Percentiles rank a stretch among this genome's conserved stretches.
These are phyloP conservation scores for Trichoderma citrinoviride DNA, from an alignment of 2,329 filamentous ascomycete species.

Conservation along the genomic window DNA sequence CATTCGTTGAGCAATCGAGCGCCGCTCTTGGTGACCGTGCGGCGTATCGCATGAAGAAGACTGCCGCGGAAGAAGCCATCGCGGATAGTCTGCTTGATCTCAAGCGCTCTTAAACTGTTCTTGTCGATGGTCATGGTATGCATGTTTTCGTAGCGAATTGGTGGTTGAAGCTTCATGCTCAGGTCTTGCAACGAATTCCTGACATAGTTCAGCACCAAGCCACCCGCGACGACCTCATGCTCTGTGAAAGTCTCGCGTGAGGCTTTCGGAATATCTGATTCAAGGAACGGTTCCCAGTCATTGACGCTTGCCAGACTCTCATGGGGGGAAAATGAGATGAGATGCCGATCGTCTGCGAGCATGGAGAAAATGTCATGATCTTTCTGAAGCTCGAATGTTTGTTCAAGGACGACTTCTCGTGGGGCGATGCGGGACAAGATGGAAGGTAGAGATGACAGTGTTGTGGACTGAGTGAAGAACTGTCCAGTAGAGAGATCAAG, in stretches of 20 bases:
- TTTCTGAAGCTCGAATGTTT: constrained; percentile 55
- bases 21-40: constrained; percentile 89
- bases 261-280: constrained; percentile 61
- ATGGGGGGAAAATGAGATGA: constrained; percentile 68
- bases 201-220: constrained; percentile 80
- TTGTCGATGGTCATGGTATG: constrained; percentile 89
- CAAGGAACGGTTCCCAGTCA: constrained; percentile 75
- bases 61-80: constrained; percentile 80
- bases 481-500: constrained; percentile 92
- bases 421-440: constrained; percentile 80
- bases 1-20: constrained; percentile 80
- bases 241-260: constrained; percentile 57
- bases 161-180: constrained; percentile 79
- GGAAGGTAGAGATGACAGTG: constrained; percentile 70
- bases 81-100: constrained; percentile 81
- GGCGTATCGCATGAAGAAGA: constrained; percentile 81
- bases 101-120: constrained; percentile 83
- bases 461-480: constrained; percentile 80
- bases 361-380: constrained; percentile 62
- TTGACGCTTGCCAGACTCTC: constrained; percentile 48
- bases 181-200: constrained; percentile 72
- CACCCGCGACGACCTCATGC: constrained; percentile 73
- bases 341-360: constrained; percentile 71
- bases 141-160: constrained; percentile 68
- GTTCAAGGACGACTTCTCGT: constrained; percentile 77